Evolutionary conservation across 805 yeast genomes (phyloP), one percentile per base, ranked within the genome.

Genomic region (Wickerhamomyces sydowiorum): DNA sequence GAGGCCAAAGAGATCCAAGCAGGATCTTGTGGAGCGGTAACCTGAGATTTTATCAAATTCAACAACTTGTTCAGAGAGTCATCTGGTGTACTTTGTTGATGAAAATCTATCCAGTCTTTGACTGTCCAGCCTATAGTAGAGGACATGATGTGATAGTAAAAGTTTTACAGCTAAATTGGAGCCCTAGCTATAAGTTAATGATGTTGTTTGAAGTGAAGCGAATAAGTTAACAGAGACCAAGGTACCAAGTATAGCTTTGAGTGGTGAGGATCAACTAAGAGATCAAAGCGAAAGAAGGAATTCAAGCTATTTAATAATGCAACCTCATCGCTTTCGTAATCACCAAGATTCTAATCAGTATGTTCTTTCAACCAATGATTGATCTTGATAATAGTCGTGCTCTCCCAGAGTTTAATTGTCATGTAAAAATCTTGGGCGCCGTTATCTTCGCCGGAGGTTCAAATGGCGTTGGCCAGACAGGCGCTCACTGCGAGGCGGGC

Each of bases 1-100:
- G 85, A 57, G 3, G 85, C 83, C 19, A 88, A 59, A 5, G 95
- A 79, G 55, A 91, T 90, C 98, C 98, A 93, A 3, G 96, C 97
- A 10, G 95, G 87, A 54, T 88, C 95, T 31, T 64, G 62, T 20
- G 70, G 72, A 1, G 72, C 66, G 8, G 55, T 44, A 30, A 63
- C 46, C 51, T 80, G 83, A 21, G 74, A 61, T n/a, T 55, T 51
- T 20, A 81, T 59, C 33, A 84, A 62, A 10, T 62, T 48, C 14
- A 59, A 48, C 34, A 89, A 67, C 19, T 70, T 55, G 10, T 66
- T 64, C 37, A 73, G 72, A 12, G 95, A 86, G 38, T 73, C 75
- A 14, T 71, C 73, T 12, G 86, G 81, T 4, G 86, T 72, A 17
- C 82, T 64, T 33, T 71, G 70, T 53, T 61, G 65, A 60, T 89